Evolutionary conservation across 106 monocot genomes (phyloP).

Genomic region (Ottelia alismoides): DNA sequence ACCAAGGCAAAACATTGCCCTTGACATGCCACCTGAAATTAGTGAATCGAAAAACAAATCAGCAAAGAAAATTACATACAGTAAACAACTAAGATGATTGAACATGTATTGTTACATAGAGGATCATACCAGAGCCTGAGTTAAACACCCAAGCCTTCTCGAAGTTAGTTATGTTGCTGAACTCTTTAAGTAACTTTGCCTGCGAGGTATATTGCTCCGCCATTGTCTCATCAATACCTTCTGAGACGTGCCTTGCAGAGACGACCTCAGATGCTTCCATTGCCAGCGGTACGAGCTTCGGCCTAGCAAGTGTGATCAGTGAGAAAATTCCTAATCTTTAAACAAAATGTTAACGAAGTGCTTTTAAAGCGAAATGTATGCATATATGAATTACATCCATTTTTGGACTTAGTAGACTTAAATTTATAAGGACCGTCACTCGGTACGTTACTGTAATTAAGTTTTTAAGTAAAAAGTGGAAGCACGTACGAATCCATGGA

Average conservation of each 20-base stretch:
- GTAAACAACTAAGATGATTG: conserved; percentile 4
- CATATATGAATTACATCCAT: too few relatives aligned
- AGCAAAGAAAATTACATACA: neutral
- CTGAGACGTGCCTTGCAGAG: conserved; percentile 25
- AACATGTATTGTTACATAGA: too few relatives aligned
- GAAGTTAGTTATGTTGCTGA: conserved; percentile 47
- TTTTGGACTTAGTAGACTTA: too few relatives aligned
- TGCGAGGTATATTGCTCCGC: conserved; percentile 64
- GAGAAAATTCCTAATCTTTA: too few relatives aligned
- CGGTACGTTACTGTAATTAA: too few relatives aligned
- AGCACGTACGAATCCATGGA: too few relatives aligned
- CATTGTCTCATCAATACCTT: conserved; percentile 32
- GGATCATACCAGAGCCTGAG: conserved; percentile 50
- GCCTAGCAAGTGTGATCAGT: too few relatives aligned
- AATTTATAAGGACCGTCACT: too few relatives aligned
- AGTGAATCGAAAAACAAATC: conserved; percentile 2
- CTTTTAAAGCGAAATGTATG: too few relatives aligned
- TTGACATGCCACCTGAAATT: conserved; percentile 31
- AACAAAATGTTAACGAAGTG: too few relatives aligned
- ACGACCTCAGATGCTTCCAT: conserved; percentile 27
- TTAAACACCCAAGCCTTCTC: conserved; percentile 82
- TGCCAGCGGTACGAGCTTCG: too few relatives aligned
- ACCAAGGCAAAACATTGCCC: conserved; percentile 65
- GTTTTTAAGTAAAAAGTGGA: too few relatives aligned
- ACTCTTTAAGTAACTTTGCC: conserved; percentile 73